These are phyloP conservation scores for Sporobolus alterniflorus DNA, from an alignment of 202 grass and related monocot species.

Conservation along the genomic window DNA sequence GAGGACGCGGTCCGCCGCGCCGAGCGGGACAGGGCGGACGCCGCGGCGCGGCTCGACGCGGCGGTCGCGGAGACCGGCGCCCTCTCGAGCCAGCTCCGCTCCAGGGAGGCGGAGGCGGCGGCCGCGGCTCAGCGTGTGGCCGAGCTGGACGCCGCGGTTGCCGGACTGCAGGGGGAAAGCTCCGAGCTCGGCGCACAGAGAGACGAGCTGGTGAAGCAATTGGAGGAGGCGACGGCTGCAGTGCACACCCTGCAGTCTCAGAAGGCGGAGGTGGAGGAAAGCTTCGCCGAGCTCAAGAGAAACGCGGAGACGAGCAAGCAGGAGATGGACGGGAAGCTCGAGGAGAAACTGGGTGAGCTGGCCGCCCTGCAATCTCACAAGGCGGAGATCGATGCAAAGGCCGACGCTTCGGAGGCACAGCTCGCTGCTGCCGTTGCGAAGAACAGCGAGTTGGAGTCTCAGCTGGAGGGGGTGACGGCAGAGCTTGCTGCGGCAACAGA, in stretches of 20 bases:
- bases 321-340: conserved; percentile 16
- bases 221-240: conserved; percentile 2
- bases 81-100: not conserved
- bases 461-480: not conserved
- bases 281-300: conserved; percentile 3
- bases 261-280: conserved; percentile 9
- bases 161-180: not conserved
- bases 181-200: not conserved
- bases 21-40: not conserved
- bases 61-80: conserved; percentile 3
- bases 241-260: not conserved
- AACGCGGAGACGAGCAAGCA: not conserved
- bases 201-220: not conserved
- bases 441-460: not conserved
- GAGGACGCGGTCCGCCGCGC: not conserved
- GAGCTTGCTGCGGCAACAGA: not conserved
- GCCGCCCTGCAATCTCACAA: not conserved
- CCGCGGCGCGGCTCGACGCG: not conserved
- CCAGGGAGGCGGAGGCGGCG: not conserved
- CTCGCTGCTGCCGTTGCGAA: not conserved
- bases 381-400: conserved; percentile 10
- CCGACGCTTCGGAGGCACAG: conserved; percentile 7
- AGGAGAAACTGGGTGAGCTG: not conserved
- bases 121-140: not conserved
- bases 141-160: not conserved